Evolutionary conservation across 2,329 filamentous ascomycete species (phyloP), one percentile per base, ranked within the genome.

Genomic region (Venturia pyrina): DNA sequence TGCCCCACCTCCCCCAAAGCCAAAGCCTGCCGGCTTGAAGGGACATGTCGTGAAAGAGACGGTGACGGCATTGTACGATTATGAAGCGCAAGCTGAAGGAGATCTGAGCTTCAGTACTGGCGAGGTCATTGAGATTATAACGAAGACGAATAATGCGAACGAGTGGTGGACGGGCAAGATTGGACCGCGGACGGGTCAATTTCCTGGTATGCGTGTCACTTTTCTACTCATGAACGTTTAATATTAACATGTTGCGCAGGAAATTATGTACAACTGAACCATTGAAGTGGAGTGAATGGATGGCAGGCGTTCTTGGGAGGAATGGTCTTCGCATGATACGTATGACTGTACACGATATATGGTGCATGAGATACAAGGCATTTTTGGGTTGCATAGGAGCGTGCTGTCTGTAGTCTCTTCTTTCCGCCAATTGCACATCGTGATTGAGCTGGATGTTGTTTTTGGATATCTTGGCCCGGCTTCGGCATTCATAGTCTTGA

Each of bases 131-230:
- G 93, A 98, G 76, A 93, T 99, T 70, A 76, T 95, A 2, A 83
- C 83, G 67, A 84, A 90, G 70, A 96, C 91, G n/a, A 82, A 85
- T 68, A 97, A 96, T 72, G 88, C 91, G 63, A 98, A 99, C 71
- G 95, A 99, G 77, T 99, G 95, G 95, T 99, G 95, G 95, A 88
- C 83, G 10, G 95, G 95, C 46, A 90, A 86, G 74, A 74, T 96
- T 65, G 82, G 89, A 67, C 91, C 89, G 62, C 89, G 88, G 78
- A 81, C 90, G 73, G 95, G 95, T 34, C 93, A 98, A 74, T 99
- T 99, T 76, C 95, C 95, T 78, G 95, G 95, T 96, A 82, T 74
- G 86, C 77, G 4, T 53, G 48, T 28, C 21, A 53, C 5, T 15
- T 62, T n/a, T 3, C 34, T 56, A 28, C 50, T 40, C 34, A 68